These are phyloP conservation scores for Nemania abortiva DNA, from an alignment of 2,329 filamentous ascomycete species.

Conservation along the genomic window DNA sequence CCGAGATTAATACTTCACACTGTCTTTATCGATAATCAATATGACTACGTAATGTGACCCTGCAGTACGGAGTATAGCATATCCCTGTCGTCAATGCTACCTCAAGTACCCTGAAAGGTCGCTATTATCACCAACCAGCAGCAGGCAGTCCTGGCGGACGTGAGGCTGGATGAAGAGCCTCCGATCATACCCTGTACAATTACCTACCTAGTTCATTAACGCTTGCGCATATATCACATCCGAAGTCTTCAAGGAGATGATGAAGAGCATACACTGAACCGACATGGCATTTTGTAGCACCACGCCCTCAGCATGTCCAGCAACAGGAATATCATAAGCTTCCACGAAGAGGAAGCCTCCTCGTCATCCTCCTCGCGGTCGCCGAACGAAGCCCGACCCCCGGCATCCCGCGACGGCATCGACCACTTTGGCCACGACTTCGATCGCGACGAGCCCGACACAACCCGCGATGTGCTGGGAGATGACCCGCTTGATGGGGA, in stretches of 20 bases:
- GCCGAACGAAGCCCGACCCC: constrained; percentile 39
- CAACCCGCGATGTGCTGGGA: constrained; percentile 57
- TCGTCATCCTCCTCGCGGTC: constrained; percentile 47
- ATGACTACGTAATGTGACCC: not conserved
- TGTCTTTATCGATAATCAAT: constrained; percentile 31
- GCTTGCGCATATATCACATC: not conserved
- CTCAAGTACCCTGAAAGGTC: not conserved
- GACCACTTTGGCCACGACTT: constrained; percentile 48
- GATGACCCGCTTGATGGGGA: constrained; percentile 68
- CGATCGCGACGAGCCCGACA: constrained; percentile 44
- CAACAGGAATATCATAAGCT: constrained; percentile 48
- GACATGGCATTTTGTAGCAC: constrained; percentile 48
- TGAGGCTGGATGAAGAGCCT: constrained; percentile 11
- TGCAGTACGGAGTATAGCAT: not conserved
- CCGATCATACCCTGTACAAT: too few relatives aligned
- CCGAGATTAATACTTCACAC: not conserved
- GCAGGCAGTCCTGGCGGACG: constrained; percentile 4
- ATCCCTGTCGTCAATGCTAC: constrained; percentile 24
- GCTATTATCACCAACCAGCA: constrained; percentile 3
- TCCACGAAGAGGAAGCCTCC: constrained; percentile 46
- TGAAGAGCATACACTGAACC: constrained; percentile 27
- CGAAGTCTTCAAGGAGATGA: constrained; percentile 7
- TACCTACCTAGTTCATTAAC: not conserved
- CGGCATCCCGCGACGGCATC: constrained; percentile 52
- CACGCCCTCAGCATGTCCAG: constrained; percentile 48